Conservation (phyloP, 805 yeast species). For the Kodamaea kakaduensis region DNA sequence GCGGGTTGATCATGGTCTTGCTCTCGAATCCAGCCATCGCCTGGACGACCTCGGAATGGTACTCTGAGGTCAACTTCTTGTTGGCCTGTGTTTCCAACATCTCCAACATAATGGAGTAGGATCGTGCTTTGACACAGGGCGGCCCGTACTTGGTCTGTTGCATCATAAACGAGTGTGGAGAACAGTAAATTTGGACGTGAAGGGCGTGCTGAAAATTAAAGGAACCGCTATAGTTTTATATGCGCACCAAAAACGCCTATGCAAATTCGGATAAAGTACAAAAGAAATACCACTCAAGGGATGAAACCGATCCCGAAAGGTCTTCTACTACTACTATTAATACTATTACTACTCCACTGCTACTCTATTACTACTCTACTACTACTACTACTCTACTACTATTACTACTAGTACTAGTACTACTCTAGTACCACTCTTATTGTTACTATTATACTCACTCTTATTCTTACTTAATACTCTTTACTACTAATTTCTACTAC, state of each 20-base stretch:
- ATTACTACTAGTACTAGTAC: too few relatives aligned
- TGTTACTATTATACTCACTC: too few relatives aligned
- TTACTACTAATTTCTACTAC: too few relatives aligned
- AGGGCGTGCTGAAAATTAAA: not conserved
- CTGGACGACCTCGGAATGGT: constrained; percentile 33
- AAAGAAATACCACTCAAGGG: constrained; percentile 4
- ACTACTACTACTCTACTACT: too few relatives aligned
- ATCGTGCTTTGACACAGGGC: constrained; percentile 29
- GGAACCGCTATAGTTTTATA: constrained; percentile 6
- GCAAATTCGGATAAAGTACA: constrained; percentile 6
- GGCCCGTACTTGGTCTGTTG: constrained; percentile 17
- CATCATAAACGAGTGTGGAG: constrained; percentile 8
- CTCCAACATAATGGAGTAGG: constrained; percentile 44
- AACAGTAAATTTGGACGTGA: not conserved
- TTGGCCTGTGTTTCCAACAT: constrained; percentile 45
- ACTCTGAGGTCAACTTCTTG: constrained; percentile 40
- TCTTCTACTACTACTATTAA: too few relatives aligned
- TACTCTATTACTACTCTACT: too few relatives aligned
- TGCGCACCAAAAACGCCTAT: constrained; percentile 3
- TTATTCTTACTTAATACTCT: too few relatives aligned
- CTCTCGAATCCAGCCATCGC: constrained; percentile 41
- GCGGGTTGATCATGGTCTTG: constrained; percentile 40
- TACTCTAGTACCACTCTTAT: too few relatives aligned
- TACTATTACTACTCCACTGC: too few relatives aligned
- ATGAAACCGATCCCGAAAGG: too few relatives aligned